A percentile compares a stretch with the other conserved stretches of the same genome.
phyloP scores from a whole-genome alignment of 176 grass and related monocot genomes.

The Poa annua region DNA sequence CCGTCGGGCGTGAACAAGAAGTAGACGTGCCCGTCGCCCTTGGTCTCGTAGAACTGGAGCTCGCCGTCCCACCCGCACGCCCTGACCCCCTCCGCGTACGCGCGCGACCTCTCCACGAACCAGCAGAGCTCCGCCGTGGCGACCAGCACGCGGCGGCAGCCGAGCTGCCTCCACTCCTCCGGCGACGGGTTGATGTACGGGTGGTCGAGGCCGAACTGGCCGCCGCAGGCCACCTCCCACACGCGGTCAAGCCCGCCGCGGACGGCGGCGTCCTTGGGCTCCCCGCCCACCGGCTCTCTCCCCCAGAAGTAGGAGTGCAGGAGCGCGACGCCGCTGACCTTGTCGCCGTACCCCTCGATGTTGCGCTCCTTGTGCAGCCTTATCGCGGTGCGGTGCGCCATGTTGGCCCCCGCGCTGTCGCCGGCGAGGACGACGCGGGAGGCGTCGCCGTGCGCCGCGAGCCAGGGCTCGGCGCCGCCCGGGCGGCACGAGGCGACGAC shows the following conservation, averaged over 20 bases:
- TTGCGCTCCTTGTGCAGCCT: conserved; percentile 54
- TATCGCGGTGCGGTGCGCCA: conserved; percentile 59
- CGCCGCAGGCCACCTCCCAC: conserved; percentile 53
- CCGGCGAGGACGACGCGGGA: conserved; percentile 27
- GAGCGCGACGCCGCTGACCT: conserved; percentile 53
- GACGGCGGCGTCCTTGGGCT: conserved; percentile 30
- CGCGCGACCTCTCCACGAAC: conserved; percentile 70
- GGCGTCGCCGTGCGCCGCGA: conserved; percentile 58
- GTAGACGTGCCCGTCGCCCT: conserved; percentile 62
- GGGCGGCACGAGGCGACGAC: conserved; percentile 41
- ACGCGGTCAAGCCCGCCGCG: conserved; percentile 39
- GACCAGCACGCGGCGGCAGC: conserved; percentile 60
- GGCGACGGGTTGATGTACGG: conserved; percentile 55
- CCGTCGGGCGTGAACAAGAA: conserved; percentile 53
- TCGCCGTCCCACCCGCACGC: conserved; percentile 66
- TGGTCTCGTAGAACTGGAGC: conserved; percentile 58
- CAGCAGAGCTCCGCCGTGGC: conserved; percentile 57
- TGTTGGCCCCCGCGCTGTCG: conserved; percentile 80
- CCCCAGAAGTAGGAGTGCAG: conserved; percentile 76
- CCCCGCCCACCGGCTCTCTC: conserved; percentile 46
- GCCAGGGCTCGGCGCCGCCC: conserved; percentile 50
- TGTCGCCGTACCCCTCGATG: conserved; percentile 42
- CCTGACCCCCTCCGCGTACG: conserved; percentile 57
- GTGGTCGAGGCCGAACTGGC: conserved; percentile 50
- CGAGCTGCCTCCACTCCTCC: conserved; percentile 54